A percentile compares a stretch with the other conserved stretches of the same genome.
Evolutionary conservation across 176 grass and related monocot genomes (phyloP).

Genomic region (Secale cereale): DNA sequence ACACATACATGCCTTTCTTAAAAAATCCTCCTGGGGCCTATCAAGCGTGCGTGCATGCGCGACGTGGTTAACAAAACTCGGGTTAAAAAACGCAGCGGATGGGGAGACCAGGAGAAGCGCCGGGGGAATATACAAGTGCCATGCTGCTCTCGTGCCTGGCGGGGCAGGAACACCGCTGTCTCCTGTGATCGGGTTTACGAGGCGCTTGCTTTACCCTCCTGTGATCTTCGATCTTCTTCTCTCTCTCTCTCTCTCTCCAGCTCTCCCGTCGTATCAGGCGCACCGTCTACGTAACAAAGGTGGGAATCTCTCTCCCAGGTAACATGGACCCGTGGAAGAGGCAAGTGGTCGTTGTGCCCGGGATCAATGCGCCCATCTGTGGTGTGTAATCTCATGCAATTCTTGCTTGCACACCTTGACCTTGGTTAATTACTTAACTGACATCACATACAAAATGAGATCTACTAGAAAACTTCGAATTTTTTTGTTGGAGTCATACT

Average conservation of each 20-base stretch:
- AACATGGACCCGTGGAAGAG: conserved; percentile 12
- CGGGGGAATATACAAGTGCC: conserved; percentile 41
- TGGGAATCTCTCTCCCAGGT: not conserved
- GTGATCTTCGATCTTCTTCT: not conserved
- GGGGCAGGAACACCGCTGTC: conserved; percentile 45
- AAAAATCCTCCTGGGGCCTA: conserved; percentile 12
- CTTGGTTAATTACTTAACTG: too few relatives aligned
- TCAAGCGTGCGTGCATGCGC: not conserved
- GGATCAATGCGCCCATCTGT: not conserved
- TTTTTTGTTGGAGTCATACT: not conserved
- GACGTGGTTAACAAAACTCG: not conserved
- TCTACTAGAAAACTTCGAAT: not conserved
- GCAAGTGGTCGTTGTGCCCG: not conserved
- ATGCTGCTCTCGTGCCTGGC: conserved; percentile 31
- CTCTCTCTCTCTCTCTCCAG: not conserved
- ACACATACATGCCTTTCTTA: conserved; percentile 30
- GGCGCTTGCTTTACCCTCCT: conserved; percentile 27
- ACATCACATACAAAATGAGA: not conserved
- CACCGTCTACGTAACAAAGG: not conserved
- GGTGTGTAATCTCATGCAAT: not conserved
- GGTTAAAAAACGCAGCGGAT: not conserved
- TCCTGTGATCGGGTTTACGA: conserved; percentile 45
- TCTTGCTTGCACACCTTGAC: not conserved
- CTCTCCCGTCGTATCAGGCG: conserved; percentile 32
- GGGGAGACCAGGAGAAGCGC: conserved; percentile 45